Base-by-base conservation (phyloP, 805 yeast species). In the Yueomyces sinensis region DNA sequence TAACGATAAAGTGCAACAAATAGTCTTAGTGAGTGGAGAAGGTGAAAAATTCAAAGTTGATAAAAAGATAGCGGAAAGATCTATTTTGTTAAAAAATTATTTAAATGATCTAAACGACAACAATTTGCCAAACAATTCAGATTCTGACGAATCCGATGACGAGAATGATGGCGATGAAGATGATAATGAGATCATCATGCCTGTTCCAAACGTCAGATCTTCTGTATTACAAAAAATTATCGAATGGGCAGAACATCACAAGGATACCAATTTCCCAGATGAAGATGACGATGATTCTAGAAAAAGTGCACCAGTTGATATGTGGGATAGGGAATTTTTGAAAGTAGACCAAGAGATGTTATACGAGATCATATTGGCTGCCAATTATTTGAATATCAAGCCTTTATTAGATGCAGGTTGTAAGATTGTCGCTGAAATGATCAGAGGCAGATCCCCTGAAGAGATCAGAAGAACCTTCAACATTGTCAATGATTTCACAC, bases 201-300 rank as follows among this genome's bases (percentile, higher is more conserved):
- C 96, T 27, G 74, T 86, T 11, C 95, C 94, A 28, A 86, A 83
- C 50, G 95, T 86, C 27, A 68, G 89, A 44, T 80, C 94, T 9
- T 76, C 80, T 14, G 94, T 89, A 16, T 67, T 89, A 60, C 74
- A 80, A 56, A 84, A 86, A 54, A 89, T 89, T n/a, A 66, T 89
- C 35, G 95, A 89, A 54, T 89, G 95, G 93, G 86, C 95, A 49
- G 93, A 82, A 51, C 91, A 89, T 56, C 95, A 89, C 65, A 81
- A 78, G 56, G 86, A 82, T 53, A 71, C 81, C 9, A 66, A 65
- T 15, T 77, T 77, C 58, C 82, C 82, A 15, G 84, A 76, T 41
- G 87, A 78, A 35, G 83, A 74, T 38, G 95, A 83, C 42, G 87
- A 80, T 35, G 94, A 83, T 45, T 72, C 82, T 17, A 75, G 81